phyloP scores from a whole-genome alignment of 1,139 yeast genomes.

The Spathaspora sp. region DNA sequence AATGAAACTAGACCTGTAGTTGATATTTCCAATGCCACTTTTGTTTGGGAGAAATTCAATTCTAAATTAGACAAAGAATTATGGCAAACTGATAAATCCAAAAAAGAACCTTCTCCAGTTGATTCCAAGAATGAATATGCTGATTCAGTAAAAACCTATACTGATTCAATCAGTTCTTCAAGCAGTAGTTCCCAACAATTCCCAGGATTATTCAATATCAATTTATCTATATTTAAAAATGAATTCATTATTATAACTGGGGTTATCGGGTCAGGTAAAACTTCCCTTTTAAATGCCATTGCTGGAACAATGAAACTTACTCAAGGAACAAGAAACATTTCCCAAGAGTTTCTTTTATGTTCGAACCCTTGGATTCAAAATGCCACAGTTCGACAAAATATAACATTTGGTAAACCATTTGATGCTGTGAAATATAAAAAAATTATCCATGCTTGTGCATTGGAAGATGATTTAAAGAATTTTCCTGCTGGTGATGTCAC shows the following conservation, averaged over 20 bases:
- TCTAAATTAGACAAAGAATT: slow-evolving; percentile 14
- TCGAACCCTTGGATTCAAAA: slow-evolving; percentile 82
- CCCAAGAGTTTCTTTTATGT: slow-evolving; percentile 43
- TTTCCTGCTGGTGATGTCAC: slow-evolving; percentile 81
- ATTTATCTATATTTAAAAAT: slow-evolving; percentile 29
- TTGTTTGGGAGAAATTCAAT: slow-evolving; percentile 64
- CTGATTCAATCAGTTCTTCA: not conserved
- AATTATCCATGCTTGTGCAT: slow-evolving; percentile 62
- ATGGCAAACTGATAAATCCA: slow-evolving; percentile 9
- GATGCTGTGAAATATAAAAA: slow-evolving; percentile 52
- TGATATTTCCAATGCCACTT: slow-evolving; percentile 50
- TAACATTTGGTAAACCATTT: slow-evolving; percentile 62
- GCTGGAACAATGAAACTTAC: slow-evolving; percentile 55
- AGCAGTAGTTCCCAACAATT: not conserved
- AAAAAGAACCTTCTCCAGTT: slow-evolving; percentile 7
- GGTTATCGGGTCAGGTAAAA: slow-evolving; percentile 66
- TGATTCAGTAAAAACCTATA: slow-evolving; percentile 3
- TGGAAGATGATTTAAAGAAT: slow-evolving; percentile 62
- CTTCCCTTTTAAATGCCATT: slow-evolving; percentile 59
- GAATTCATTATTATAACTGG: slow-evolving; percentile 69
- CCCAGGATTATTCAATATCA: slow-evolving; percentile 14
- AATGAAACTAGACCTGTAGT: slow-evolving; percentile 37
- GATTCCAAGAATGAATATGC: slow-evolving; percentile 9
- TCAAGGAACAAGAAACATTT: slow-evolving; percentile 45
- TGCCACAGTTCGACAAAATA: slow-evolving; percentile 72